A percentile compares a stretch with the other conserved stretches of the same genome.
Conservation (phyloP, 2,329 filamentous ascomycete genomes). For the Chaetomium globosum region DNA sequence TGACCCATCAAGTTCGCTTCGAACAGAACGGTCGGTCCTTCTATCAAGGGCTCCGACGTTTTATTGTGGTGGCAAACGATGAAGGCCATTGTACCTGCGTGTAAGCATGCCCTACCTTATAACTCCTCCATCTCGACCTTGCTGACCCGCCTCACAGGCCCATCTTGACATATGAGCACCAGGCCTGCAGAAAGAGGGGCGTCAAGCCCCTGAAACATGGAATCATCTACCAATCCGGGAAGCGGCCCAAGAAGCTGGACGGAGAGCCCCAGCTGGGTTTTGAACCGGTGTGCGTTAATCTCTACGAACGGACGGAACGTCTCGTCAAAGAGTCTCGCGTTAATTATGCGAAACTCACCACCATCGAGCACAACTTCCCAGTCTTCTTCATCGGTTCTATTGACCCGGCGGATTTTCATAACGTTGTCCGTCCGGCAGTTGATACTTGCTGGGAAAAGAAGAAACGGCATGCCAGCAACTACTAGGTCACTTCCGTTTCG, state of each 20-base stretch:
- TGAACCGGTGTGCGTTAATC: slow-evolving; percentile 48
- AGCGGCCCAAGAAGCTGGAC: slow-evolving; percentile 41
- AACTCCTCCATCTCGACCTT: background rate
- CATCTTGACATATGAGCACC: slow-evolving; percentile 58
- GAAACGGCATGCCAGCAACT: slow-evolving; percentile 35
- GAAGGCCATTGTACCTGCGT: slow-evolving; percentile 59
- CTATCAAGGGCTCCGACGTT: slow-evolving; percentile 56
- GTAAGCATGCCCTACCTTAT: slow-evolving; percentile 45
- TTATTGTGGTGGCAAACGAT: slow-evolving; percentile 57
- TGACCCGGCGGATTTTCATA: slow-evolving; percentile 44
- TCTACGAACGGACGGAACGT: slow-evolving; percentile 48
- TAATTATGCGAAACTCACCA: slow-evolving; percentile 60
- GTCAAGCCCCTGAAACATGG: slow-evolving; percentile 57
- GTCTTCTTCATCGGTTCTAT: slow-evolving; percentile 61
- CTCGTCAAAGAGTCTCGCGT: slow-evolving; percentile 56
- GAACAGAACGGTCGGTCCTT: slow-evolving; percentile 45
- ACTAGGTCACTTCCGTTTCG: background rate
- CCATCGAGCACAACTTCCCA: slow-evolving; percentile 60
- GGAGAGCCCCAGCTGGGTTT: slow-evolving; percentile 55
- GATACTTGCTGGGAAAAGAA: slow-evolving; percentile 55
- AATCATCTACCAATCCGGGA: slow-evolving; percentile 49
- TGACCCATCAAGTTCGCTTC: slow-evolving; percentile 37
- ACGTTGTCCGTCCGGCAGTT: slow-evolving; percentile 50
- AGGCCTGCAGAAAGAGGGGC: slow-evolving; percentile 57
- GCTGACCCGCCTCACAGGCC: slow-evolving; percentile 21